Evolutionary conservation across 805 yeast genomes (phyloP).

Genomic region (Starmerella stellata): DNA sequence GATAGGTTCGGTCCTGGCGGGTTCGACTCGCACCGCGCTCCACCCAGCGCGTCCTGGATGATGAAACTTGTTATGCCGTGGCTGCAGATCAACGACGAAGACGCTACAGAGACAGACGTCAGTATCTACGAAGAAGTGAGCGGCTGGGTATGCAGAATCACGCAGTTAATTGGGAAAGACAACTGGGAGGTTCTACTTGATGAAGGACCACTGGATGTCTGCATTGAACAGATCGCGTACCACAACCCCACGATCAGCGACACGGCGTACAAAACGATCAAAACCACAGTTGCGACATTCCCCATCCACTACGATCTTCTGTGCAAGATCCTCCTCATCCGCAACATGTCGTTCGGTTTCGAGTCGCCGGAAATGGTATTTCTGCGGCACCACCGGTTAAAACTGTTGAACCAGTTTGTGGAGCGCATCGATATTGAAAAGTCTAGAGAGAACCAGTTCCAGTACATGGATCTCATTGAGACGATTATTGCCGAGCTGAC

Average conservation of each 20-base stretch:
- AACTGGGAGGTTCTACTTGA: slow-evolving; percentile 4
- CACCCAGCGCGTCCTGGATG: slow-evolving; percentile 7
- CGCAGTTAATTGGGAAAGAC: slow-evolving; percentile 1
- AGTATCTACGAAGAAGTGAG: slow-evolving; percentile 9
- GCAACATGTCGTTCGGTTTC: slow-evolving; percentile 6
- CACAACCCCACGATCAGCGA: slow-evolving; percentile 2
- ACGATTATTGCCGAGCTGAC: slow-evolving; percentile 8
- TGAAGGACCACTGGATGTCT: slow-evolving; percentile 14
- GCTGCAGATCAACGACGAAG: slow-evolving; percentile 3
- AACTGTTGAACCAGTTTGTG: slow-evolving; percentile 8
- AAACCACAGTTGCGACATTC: slow-evolving; percentile 6
- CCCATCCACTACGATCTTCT: slow-evolving; percentile 10
- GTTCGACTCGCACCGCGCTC: slow-evolving; percentile 8
- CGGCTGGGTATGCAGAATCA: slow-evolving; percentile 9
- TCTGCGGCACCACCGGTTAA: slow-evolving; percentile 11
- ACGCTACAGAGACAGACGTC: slow-evolving; percentile 1
- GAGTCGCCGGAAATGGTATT: slow-evolving; percentile 2
- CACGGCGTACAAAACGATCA: slow-evolving; percentile 10
- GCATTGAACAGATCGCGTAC: slow-evolving; percentile 13
- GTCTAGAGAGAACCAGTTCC: background rate
- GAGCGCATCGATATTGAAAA: slow-evolving; percentile 6
- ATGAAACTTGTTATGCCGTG: slow-evolving; percentile 11
- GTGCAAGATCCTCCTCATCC: slow-evolving; percentile 11
- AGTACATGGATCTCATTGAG: slow-evolving; percentile 1
- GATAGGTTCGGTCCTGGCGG: slow-evolving; percentile 12